phyloP scores from a whole-genome alignment of 2,329 filamentous ascomycete species.

The Alternaria dauci region DNA sequence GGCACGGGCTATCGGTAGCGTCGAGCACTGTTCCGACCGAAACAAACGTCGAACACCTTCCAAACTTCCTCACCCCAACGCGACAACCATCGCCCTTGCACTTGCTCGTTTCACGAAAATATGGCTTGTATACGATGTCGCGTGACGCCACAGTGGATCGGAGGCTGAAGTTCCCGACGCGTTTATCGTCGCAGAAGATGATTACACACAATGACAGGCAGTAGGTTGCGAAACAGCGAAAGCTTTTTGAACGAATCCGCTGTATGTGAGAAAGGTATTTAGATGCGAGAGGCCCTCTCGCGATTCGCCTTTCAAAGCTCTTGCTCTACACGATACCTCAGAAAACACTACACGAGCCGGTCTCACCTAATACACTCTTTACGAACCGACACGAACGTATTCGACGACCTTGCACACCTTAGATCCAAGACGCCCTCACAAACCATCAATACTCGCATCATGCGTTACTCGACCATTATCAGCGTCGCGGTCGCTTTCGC shows the following conservation, averaged over 20 bases:
- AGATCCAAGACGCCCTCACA: neutral
- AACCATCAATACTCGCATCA: neutral
- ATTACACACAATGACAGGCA: neutral
- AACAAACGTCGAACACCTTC: constrained; percentile 32
- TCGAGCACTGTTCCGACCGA: constrained; percentile 18
- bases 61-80: constrained; percentile 19
- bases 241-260: constrained; percentile 7
- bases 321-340: constrained; percentile 8
- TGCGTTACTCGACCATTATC: constrained; percentile 17
- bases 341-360: constrained; percentile 20
- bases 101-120: constrained; percentile 2
- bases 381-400: neutral
- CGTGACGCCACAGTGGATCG: constrained; percentile 1
- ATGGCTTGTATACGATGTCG: neutral
- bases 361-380: constrained; percentile 25
- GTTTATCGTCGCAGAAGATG: neutral
- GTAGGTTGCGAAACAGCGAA: neutral
- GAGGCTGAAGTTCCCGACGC: constrained; percentile 2
- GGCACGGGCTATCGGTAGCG: constrained; percentile 18
- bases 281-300: neutral
- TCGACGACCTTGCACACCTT: neutral
- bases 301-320: constrained; percentile 1
- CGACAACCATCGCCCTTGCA: constrained; percentile 12
- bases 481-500: constrained; percentile 16
- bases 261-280: constrained; percentile 1